Percentiles rank a stretch among this genome's conserved stretches.
Evolutionary conservation across 1,284 basidiomycete genomes (phyloP).

Genomic region (Vanrija humicola): DNA sequence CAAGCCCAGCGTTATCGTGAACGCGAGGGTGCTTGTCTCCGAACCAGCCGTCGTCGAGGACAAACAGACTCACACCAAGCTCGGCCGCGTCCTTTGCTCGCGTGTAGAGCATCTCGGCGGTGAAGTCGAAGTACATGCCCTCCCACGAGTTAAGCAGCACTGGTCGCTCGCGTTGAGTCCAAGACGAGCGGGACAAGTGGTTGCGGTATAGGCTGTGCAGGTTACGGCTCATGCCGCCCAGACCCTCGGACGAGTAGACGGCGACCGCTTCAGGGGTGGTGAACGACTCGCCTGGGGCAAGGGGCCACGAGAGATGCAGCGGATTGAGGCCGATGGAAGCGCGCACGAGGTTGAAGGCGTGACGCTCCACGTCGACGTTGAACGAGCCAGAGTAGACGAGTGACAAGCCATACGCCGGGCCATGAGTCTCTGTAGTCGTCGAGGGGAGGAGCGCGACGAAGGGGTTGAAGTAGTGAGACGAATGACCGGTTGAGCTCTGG

Average conservation of each 20-base stretch:
- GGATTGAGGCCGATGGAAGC: conserved; percentile 23
- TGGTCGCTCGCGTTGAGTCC: conserved; percentile 14
- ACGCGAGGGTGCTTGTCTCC: conserved; percentile 22
- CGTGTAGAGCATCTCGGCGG: conserved; percentile 8
- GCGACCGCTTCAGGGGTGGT: conserved; percentile 25
- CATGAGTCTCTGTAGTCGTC: conserved; percentile 14
- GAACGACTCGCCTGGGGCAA: conserved; percentile 21
- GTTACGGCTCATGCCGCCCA: conserved; percentile 21
- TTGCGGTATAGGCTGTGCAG: conserved; percentile 22
- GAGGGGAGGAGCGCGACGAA: conserved; percentile 20
- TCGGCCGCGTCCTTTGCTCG: conserved; percentile 17
- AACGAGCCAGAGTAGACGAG: conserved; percentile 24
- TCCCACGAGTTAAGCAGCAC: conserved; percentile 32
- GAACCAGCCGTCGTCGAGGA: conserved; percentile 37
- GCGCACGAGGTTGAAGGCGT: conserved; percentile 11
- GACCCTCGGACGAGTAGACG: conserved; percentile 13
- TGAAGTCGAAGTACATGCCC: conserved; percentile 27
- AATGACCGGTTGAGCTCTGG: conserved; percentile 21
- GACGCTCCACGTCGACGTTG: conserved; percentile 15
- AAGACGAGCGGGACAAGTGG: conserved; percentile 14
- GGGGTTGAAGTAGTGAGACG: conserved; percentile 29
- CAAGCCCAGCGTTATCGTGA: conserved; percentile 19
- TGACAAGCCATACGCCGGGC: conserved; percentile 20
- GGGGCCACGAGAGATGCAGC: conserved; percentile 16
- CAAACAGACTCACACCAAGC: conserved; percentile 28